Conservation (phyloP, 192 early-diverging fungal species). For the Gryganskiella cystojenkinii region DNA sequence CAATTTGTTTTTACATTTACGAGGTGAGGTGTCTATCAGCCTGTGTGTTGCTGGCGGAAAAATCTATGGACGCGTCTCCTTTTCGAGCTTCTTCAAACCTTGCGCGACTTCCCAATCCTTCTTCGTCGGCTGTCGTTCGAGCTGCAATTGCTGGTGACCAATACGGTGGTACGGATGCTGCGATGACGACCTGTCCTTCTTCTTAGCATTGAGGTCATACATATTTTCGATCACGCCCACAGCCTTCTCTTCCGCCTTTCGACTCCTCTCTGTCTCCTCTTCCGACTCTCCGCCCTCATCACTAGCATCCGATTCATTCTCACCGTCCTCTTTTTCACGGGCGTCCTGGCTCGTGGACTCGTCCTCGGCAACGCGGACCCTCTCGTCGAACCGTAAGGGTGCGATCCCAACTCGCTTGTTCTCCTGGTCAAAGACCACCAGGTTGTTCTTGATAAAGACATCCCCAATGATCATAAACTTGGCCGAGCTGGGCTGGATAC, state of each 20-base stretch:
- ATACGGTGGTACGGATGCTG: too few species aligned
- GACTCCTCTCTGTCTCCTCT: not conserved
- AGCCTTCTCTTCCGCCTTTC: too few species aligned
- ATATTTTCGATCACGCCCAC: too few species aligned
- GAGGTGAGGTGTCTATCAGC: too few species aligned
- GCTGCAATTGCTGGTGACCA: too few species aligned
- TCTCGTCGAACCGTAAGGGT: not conserved
- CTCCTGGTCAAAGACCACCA: conserved; percentile 66
- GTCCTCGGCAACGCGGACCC: not conserved
- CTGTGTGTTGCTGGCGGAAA: too few species aligned
- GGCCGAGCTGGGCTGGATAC: conserved; percentile 22
- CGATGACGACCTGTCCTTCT: too few species aligned
- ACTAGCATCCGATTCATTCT: not conserved
- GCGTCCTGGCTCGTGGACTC: not conserved
- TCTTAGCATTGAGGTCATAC: too few species aligned
- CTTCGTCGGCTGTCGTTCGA: too few species aligned
- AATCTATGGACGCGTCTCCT: not conserved
- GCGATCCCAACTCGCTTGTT: conserved; percentile 63
- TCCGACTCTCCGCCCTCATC: not conserved
- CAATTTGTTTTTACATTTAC: too few species aligned
- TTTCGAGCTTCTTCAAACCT: not conserved
- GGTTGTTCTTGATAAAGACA: conserved; percentile 67
- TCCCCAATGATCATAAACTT: conserved; percentile 65
- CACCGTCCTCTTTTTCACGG: not conserved
- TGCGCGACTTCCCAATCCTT: too few species aligned